Conservation (phyloP, 116 monocot species). For the Trichopus zeylanicus region DNA sequence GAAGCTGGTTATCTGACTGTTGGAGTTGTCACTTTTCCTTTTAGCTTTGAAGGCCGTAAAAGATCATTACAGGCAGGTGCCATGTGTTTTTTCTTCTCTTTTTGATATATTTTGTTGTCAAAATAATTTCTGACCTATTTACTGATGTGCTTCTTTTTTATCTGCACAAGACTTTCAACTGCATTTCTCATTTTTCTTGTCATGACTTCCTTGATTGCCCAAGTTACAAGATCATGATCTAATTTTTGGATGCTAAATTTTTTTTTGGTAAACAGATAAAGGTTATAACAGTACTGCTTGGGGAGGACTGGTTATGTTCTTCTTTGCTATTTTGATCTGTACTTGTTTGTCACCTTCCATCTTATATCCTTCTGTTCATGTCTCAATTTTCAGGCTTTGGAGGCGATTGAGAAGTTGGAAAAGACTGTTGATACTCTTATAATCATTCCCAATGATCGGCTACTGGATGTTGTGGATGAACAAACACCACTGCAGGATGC, state of each 20-base stretch:
- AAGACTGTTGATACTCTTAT: constrained; percentile 94
- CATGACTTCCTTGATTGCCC: too few relatives aligned
- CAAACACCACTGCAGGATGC: constrained; percentile 94
- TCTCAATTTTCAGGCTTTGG: constrained; percentile 54
- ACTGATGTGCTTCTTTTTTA: not conserved
- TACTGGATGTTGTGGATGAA: constrained; percentile 78
- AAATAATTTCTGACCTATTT: not conserved
- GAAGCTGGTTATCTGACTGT: constrained; percentile 94
- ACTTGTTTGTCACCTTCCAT: too few relatives aligned
- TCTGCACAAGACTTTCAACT: too few relatives aligned
- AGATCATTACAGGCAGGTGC: constrained; percentile 78
- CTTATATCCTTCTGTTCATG: constrained; percentile 2
- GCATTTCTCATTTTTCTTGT: too few relatives aligned
- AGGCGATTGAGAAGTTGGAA: constrained; percentile 81
- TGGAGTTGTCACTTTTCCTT: constrained; percentile 98
- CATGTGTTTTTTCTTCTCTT: constrained; percentile 1
- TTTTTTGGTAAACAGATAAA: too few relatives aligned
- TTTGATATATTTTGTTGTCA: not conserved
- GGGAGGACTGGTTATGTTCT: too few relatives aligned
- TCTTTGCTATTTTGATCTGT: too few relatives aligned
- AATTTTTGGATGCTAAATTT: too few relatives aligned
- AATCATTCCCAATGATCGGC: constrained; percentile 87
- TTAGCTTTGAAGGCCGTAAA: constrained; percentile 96
- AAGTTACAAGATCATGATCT: too few relatives aligned
- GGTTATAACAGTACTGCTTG: too few relatives aligned